Evolutionary conservation across 495 filamentous ascomycete genomes (phyloP).

Genomic region (Hypoxylon lenormandii): DNA sequence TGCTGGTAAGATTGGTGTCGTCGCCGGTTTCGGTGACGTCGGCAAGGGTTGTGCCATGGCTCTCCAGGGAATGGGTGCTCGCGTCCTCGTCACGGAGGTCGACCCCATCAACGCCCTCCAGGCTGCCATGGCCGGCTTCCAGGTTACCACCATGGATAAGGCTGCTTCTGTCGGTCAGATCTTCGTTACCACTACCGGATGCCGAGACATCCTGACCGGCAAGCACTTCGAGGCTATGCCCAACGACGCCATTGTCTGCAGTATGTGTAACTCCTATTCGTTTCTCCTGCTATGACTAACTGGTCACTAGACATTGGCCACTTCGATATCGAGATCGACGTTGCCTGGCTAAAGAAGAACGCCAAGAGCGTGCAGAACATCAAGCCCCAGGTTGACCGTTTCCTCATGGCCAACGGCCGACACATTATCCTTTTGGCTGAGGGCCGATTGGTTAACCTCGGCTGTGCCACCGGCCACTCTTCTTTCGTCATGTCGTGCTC

Average conservation of each 20-base stretch:
- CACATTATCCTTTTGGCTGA: conserved; percentile 98
- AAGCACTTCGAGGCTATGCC: conserved; percentile 96
- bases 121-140: conserved; percentile 94
- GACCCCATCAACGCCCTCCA: conserved; percentile 99
- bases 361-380: conserved; percentile 91
- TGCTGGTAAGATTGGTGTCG: conserved; percentile 96
- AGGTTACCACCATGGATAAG: conserved; percentile 98
- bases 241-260: conserved; percentile 99
- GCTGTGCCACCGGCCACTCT: conserved; percentile 98
- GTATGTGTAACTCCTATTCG: conserved; percentile 65
- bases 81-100: conserved; percentile 95
- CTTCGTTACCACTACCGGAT: conserved; percentile 99
- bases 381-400: conserved; percentile 99
- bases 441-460: conserved; percentile 98
- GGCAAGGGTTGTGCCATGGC: conserved; percentile 98
- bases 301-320: conserved; percentile 86
- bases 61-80: conserved; percentile 95
- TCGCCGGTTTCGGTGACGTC: conserved; percentile 98
- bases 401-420: conserved; percentile 89
- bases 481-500: conserved; percentile 99
- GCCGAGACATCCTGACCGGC: conserved; percentile 94
- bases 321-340: conserved; percentile 99
- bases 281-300: conserved; percentile 27
- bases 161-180: conserved; percentile 89
- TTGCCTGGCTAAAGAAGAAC: conserved; percentile 99